Conservation (phyloP, 2,329 filamentous ascomycete species). For the Talaromyces albobiverticillius region DNA sequence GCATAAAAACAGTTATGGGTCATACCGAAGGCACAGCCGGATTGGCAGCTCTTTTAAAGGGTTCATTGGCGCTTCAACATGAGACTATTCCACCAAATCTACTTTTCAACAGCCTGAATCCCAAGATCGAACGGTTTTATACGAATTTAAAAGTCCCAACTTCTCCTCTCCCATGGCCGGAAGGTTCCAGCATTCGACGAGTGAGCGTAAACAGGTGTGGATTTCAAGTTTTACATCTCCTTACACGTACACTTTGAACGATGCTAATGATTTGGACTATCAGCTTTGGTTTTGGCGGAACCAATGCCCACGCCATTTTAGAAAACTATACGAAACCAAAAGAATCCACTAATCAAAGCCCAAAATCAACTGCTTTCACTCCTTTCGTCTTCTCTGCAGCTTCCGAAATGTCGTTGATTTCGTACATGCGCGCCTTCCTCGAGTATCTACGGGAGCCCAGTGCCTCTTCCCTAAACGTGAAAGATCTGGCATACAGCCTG, state of each 20-base stretch:
- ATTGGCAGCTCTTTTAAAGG: slow-evolving; percentile 24
- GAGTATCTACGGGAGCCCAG: no score
- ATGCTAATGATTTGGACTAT: no score
- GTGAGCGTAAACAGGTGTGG: slow-evolving; percentile 36
- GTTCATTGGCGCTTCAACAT: slow-evolving; percentile 35
- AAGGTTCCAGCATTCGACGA: slow-evolving; percentile 4
- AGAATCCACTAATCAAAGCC: background rate
- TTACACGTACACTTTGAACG: no score
- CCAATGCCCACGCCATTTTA: slow-evolving; percentile 27
- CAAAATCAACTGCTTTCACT: background rate
- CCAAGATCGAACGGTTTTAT: slow-evolving; percentile 22
- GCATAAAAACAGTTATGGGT: slow-evolving; percentile 30
- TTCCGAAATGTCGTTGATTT: no score
- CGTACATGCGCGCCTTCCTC: no score
- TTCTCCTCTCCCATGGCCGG: slow-evolving; percentile 25
- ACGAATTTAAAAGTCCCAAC: slow-evolving; percentile 22
- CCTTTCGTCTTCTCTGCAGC: background rate
- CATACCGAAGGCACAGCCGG: slow-evolving; percentile 30
- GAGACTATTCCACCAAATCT: slow-evolving; percentile 25
- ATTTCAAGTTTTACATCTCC: no score
- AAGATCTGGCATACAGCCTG: no score
- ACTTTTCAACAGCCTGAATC: slow-evolving; percentile 26
- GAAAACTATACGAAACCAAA: slow-evolving; percentile 7
- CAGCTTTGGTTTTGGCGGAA: slow-evolving; percentile 44
- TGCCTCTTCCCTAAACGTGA: no score